These are phyloP conservation scores for Pseudonectria buxi DNA, from an alignment of 2,329 filamentous ascomycete genomes.

Conservation along the genomic window DNA sequence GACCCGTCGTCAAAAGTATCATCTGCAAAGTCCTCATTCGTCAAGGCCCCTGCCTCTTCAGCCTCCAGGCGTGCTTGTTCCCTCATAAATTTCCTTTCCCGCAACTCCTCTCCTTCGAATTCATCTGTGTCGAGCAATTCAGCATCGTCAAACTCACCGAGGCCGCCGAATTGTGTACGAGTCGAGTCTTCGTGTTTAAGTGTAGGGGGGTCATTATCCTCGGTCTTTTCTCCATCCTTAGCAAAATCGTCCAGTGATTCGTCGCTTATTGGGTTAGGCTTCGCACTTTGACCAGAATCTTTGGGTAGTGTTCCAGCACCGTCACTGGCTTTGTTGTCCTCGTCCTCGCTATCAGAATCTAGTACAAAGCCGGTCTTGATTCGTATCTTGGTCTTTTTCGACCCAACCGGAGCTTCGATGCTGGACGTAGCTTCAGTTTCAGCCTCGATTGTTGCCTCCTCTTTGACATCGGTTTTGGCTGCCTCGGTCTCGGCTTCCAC, in stretches of 20 bases:
- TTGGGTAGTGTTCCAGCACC: constrained; percentile 2
- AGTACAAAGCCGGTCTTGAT: constrained; percentile 55
- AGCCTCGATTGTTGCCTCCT: too few relatives aligned
- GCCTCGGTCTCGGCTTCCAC: constrained; percentile 11
- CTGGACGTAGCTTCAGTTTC: constrained; percentile 23
- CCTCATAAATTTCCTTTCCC: constrained; percentile 65
- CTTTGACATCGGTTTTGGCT: constrained; percentile 12
- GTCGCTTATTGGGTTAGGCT: constrained; percentile 13
- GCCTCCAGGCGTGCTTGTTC: constrained; percentile 64
- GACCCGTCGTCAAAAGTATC: constrained; percentile 26
- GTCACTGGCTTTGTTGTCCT: constrained; percentile 12
- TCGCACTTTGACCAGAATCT: constrained; percentile 16
- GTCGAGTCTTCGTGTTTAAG: constrained; percentile 27
- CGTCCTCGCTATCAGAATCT: constrained; percentile 55
- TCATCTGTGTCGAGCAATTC: constrained; percentile 50
- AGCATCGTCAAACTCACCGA: constrained; percentile 34
- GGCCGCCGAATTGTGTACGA: constrained; percentile 27
- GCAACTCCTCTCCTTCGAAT: constrained; percentile 56
- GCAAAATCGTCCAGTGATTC: constrained; percentile 15
- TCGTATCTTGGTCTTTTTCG: constrained; percentile 16
- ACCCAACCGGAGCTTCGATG: constrained; percentile 12
- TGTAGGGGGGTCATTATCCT: constrained; percentile 8
- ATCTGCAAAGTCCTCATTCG: constrained; percentile 28
- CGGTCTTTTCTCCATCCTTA: constrained; percentile 14
- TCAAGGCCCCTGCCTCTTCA: constrained; percentile 42